A percentile compares a stretch with the other conserved stretches of the same genome.
These are phyloP conservation scores for Aleurites moluccanus DNA, from an alignment of 441 rosid genomes.

Conservation along the genomic window DNA sequence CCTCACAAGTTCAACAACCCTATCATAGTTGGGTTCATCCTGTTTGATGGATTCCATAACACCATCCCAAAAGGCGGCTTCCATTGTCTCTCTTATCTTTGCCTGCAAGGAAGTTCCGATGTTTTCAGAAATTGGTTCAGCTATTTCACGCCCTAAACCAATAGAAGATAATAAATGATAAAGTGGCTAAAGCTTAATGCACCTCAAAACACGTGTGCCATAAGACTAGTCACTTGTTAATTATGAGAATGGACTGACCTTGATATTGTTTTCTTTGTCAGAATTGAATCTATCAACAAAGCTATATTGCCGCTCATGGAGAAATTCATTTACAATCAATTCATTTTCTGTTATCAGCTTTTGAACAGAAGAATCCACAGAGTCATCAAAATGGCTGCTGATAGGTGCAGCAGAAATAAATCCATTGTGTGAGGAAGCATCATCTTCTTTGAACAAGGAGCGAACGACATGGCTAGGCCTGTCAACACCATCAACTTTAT, in stretches of 20 bases:
- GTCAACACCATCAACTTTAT: slow-evolving; percentile 32
- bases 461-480: slow-evolving; percentile 57
- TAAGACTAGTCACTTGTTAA: neutral
- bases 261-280: slow-evolving; percentile 44
- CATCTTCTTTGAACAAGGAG: slow-evolving; percentile 59
- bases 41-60: slow-evolving; percentile 62
- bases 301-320: slow-evolving; percentile 49
- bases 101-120: slow-evolving; percentile 38
- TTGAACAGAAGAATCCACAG: slow-evolving; percentile 31
- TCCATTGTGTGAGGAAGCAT: slow-evolving; percentile 29
- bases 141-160: neutral
- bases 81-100: slow-evolving; percentile 72
- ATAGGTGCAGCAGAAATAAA: slow-evolving; percentile 34
- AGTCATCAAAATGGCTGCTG: slow-evolving; percentile 34
- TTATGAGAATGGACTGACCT: slow-evolving; percentile 50
- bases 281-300: slow-evolving; percentile 43
- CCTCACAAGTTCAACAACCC: slow-evolving; percentile 70
- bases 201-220: neutral
- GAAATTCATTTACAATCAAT: slow-evolving; percentile 67
- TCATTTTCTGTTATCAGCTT: slow-evolving; percentile 58
- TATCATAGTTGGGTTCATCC: slow-evolving; percentile 58
- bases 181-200: neutral
- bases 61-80: slow-evolving; percentile 85
- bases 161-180: neutral
- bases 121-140: neutral